Base-by-base conservation (phyloP, 441 rosid genomes). In the Hura crepitans region DNA sequence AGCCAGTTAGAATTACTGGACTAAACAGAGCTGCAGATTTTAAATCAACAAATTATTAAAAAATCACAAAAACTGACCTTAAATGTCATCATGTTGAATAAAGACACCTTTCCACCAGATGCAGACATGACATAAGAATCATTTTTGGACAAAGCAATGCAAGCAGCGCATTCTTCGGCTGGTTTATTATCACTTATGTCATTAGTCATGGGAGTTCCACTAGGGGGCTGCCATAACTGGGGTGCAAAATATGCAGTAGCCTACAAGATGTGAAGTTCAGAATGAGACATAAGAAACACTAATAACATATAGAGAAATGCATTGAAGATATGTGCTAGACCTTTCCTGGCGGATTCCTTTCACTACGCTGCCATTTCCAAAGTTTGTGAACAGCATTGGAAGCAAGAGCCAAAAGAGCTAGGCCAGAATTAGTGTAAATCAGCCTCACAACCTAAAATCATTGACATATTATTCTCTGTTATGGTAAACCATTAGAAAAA, bases 111-210 rank as follows among this genome's bases (percentile, higher is more conserved):
- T 71, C 95, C 95, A 72, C 96, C 92, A 50, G 89, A 87, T 43
- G 96, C 91, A 37, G 92, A 87, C 92, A 89, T 87, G 20, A 89
- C 87, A 62, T 89, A 89, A 18, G 96, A 87, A 80, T 89, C 92
- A 80, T 89, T 89, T 80, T 83, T 89, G 25, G 92, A 85, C 56
- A 89, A 73, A 12, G 90, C 95, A 68, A 87, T 81, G 79, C 95
- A 89, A 3, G 92, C 85, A 45, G 82, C 81, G 57, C 84, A 69
- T 57, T 82, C 86, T 68, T 85, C 86, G 77, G 83, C 72, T n/a
- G 82, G 81, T 56, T 79, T 77, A 66, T 55, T 81, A 39, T 85
- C 89, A 63, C 77, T 82, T 64, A 79, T 74, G 70, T 86, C 88
- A 68, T 89, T 89, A 31, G 85, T 72, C 94, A 85, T 89, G 22